Evolutionary conservation across 495 filamentous ascomycete species (phyloP), one percentile per base, ranked within the genome.

Genomic region (Parathielavia appendiculata): DNA sequence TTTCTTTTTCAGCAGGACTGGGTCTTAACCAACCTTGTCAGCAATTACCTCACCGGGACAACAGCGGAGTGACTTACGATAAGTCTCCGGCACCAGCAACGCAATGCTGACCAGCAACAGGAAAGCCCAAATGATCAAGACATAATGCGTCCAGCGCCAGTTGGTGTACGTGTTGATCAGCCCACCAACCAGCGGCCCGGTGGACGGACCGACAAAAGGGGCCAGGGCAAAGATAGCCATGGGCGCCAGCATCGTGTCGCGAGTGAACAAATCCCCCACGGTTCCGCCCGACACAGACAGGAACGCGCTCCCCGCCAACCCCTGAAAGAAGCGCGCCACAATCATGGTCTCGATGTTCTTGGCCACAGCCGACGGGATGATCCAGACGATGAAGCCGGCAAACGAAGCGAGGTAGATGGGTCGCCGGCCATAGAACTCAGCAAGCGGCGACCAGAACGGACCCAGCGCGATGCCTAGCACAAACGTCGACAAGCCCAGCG

Each of bases 71-170:
- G 10, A 75, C 74, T 17, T 57, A 79, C 89, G 88, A 66, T 96
- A 98, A 0, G 93, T 97, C 74, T 97, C 92, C 2, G 93, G 92
- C 2, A 96, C 90, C 22, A 92, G 78, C 20, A 90, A 65, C 46
- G 83, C 63, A 19, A 98, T 83, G 57, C 79, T 73, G 7, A 75
- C 69, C 10, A 92, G 74, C 60, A 87, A 67, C 23, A 79, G 66
- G 10, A 74, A 80, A 3, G 88, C 79, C 91, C 91, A 96, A 16
- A 96, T 96, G 8, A 95, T 66, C 41, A 95, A 76, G 4, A 75
- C 80, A 69, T 92, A 97, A 67, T 95, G 95, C 5, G 87, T 88
- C 92, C 92, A 97, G 39, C 92, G 79, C 91, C 92, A 96, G 44
- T 65, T 77, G 8, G 82, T 83, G 56, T 83, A 88, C 52, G 87